Evolutionary conservation across 2,329 filamentous ascomycete genomes (phyloP), one percentile per base, ranked within the genome.

Genomic region (Rhinocladiella mackenziei): DNA sequence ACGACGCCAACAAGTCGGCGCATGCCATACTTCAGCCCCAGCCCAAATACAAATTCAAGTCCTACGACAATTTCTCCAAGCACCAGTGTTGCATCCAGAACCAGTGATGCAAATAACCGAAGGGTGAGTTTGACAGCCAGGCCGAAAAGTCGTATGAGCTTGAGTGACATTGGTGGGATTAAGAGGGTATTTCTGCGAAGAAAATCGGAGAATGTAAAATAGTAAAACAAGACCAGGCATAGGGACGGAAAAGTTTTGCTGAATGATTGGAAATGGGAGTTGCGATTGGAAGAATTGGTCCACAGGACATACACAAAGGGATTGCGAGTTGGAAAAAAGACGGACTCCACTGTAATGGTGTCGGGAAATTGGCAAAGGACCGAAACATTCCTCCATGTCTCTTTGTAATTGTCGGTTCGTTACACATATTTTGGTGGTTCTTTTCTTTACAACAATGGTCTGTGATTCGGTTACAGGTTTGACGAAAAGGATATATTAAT

Each of bases 131-230:
- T 43, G 18, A 19, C 33, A 11, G 25, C 34, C 11, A 35, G 38
- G 18, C 30, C 49, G 7, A 50, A 46, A 35, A 47, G 42, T 28
- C 51, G 54, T 11, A 50, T 55, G 43, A 54, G 53, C 23, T 33
- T 58, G 22, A 36, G 45, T 22, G 54, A 58, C 40, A 52, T 58
- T 26, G 39, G 56, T 11, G 56, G 56, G 4, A 58, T 58, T 29
- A 53, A 48, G 32, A 31, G 56, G 20, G 56, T 58, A 5, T 58
- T 58, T 45, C 35, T 58, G 32, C 45, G 54, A 17, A 55, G 46
- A 39, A 58, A 55, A 32, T 51, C 42, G 3, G 45, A 45, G 9
- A 31, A 38, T 32, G 25, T 31, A 9, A 45, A 25, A 29, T 37
- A 36, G 31, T n/a, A 18, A 11, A 4, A 25, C 20, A 8, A 14